phyloP scores from a whole-genome alignment of 306 rosid genomes.

The Ochetophila trinervis region DNA sequence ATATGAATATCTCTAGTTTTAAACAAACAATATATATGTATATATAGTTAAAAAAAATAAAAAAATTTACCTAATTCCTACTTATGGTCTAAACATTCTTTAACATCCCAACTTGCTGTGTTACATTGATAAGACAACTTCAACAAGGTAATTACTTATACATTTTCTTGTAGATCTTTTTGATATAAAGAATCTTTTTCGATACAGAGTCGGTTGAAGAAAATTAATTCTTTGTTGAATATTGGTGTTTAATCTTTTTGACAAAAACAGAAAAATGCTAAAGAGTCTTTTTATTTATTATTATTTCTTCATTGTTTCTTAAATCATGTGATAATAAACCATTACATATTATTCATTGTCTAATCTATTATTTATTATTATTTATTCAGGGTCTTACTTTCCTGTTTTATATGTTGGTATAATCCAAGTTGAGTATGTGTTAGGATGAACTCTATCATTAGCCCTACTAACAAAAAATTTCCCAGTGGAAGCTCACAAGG shows the following conservation, averaged over 20 bases:
- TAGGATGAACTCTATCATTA: slow-evolving; percentile 4
- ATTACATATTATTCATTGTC: no score
- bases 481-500: background rate
- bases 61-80: slow-evolving; percentile 3
- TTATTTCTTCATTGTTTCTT: slow-evolving; percentile 7
- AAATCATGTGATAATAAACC: slow-evolving; percentile 6
- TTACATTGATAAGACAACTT: background rate
- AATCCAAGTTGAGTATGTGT: background rate
- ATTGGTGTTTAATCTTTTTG: background rate
- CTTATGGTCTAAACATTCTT: slow-evolving; percentile 7
- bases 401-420: background rate
- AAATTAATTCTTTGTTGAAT: background rate
- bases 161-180: background rate
- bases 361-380: no score
- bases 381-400: background rate
- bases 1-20: background rate
- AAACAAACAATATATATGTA: background rate
- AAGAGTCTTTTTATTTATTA: background rate
- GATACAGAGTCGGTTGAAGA: no score
- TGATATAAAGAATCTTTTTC: background rate
- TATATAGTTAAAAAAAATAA: background rate
- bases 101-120: slow-evolving; percentile 1
- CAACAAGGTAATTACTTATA: background rate
- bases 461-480: slow-evolving; percentile 2
- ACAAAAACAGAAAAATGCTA: background rate